A percentile compares a stretch with the other conserved stretches of the same genome.
These are phyloP conservation scores for Phaeotremella fagi DNA, from an alignment of 768 basidiomycete genomes.

Conservation along the genomic window DNA sequence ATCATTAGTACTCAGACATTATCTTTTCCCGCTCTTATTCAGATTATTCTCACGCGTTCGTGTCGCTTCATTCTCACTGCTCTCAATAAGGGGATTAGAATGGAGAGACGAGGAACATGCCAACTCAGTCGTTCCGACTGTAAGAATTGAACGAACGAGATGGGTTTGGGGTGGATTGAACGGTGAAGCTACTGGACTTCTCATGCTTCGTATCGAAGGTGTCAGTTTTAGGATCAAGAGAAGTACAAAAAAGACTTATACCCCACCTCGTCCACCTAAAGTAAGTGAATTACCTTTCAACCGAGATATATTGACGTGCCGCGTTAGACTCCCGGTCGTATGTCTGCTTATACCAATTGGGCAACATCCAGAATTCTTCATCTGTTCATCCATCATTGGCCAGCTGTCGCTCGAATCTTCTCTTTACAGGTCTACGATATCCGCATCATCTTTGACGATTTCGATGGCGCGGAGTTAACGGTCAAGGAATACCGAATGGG, in stretches of 20 bases:
- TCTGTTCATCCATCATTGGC: constrained; percentile 31
- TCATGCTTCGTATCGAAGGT: constrained; percentile 29
- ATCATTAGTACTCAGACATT: constrained; percentile 9
- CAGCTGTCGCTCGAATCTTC: constrained; percentile 20
- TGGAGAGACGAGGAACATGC: constrained; percentile 16
- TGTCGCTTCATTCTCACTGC: constrained; percentile 12
- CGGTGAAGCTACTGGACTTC: constrained; percentile 15
- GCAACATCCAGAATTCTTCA: constrained; percentile 11
- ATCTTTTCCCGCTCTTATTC: constrained; percentile 22
- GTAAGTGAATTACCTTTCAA: background rate
- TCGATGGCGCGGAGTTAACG: constrained; percentile 13
- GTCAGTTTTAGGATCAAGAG: constrained; percentile 17
- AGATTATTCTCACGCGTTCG: constrained; percentile 7
- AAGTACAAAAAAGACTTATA: background rate
- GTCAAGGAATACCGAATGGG: constrained; percentile 7
- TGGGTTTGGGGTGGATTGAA: constrained; percentile 29
- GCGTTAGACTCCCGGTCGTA: background rate
- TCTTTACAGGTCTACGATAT: constrained; percentile 21
- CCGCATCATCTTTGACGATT: constrained; percentile 16
- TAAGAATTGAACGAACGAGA: constrained; percentile 26
- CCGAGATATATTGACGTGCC: background rate
- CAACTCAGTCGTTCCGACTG: constrained; percentile 13
- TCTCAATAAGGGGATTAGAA: constrained; percentile 31
- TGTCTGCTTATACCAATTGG: background rate
- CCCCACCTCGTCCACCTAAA: background rate